These are phyloP conservation scores for Microstegium vimineum DNA, from an alignment of 176 grass and related monocot genomes.

Conservation along the genomic window DNA sequence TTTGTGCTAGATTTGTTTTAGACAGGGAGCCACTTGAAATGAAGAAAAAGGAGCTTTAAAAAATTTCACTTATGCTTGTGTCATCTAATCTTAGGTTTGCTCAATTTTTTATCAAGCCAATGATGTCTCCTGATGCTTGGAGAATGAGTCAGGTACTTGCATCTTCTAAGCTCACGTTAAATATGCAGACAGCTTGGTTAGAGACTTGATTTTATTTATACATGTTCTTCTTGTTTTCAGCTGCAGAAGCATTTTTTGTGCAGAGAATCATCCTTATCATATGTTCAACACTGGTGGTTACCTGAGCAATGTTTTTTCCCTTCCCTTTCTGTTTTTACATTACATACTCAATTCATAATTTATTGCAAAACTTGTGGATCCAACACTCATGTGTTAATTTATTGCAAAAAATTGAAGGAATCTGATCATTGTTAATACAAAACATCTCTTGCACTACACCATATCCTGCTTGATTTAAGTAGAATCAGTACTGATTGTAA, in stretches of 20 bases:
- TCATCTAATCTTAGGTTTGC: conserved; percentile 64
- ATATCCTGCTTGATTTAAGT: too few relatives aligned
- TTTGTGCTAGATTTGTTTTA: too few relatives aligned
- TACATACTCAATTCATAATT: too few relatives aligned
- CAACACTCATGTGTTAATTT: too few relatives aligned
- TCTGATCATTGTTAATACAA: too few relatives aligned
- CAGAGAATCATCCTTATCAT: conserved; percentile 84
- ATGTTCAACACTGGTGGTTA: conserved; percentile 87
- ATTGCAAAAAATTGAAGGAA: too few relatives aligned
- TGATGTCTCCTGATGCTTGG: conserved; percentile 95
- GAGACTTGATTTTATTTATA: not conserved
- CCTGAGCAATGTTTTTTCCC: conserved; percentile 17
- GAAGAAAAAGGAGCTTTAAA: too few relatives aligned
- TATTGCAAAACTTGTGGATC: too few relatives aligned
- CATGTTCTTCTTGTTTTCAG: conserved; percentile 48
- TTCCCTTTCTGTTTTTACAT: not conserved
- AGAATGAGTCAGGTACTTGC: conserved; percentile 80
- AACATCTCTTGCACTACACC: too few relatives aligned
- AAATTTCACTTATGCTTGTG: conserved; percentile 24
- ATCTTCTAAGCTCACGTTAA: conserved; percentile 20
- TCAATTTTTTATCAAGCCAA: conserved; percentile 93
- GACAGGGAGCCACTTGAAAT: too few relatives aligned
- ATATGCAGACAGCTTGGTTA: conserved; percentile 17
- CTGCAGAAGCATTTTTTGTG: conserved; percentile 94
- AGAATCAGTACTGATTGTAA: too few relatives aligned